Percentiles rank a stretch among this genome's conserved stretches.
Conservation (phyloP, 208 protist genomes). For the Trypanosoma scelopori region DNA sequence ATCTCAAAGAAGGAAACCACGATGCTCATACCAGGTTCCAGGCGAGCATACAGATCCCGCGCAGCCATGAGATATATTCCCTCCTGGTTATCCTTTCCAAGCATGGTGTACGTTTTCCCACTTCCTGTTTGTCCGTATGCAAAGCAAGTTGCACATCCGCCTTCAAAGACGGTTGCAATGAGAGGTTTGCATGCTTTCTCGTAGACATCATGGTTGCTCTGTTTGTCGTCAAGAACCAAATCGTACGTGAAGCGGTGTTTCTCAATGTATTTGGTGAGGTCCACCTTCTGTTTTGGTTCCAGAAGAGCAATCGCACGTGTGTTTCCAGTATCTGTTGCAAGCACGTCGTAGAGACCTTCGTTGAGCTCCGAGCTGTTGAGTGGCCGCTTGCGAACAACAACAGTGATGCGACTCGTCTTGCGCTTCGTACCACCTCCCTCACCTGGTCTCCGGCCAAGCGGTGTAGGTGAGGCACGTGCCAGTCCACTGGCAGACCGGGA, state of each 20-base stretch:
- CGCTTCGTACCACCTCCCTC: constrained; percentile 35
- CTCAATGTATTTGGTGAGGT: constrained; percentile 96
- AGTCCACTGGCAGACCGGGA: constrained; percentile 71
- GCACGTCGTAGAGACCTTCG: constrained; percentile 87
- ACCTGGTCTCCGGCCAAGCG: constrained; percentile 46
- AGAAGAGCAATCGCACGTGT: constrained; percentile 74
- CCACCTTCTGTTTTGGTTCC: constrained; percentile 93
- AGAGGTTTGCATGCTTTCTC: constrained; percentile 67
- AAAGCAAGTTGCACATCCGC: constrained; percentile 87
- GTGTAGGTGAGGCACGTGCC: constrained; percentile 51
- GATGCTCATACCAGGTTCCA: constrained; percentile 41
- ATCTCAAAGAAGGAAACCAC: constrained; percentile 89
- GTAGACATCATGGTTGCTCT: constrained; percentile 86
- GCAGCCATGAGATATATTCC: constrained; percentile 88
- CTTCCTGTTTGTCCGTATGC: constrained; percentile 36
- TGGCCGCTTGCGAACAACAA: constrained; percentile 91
- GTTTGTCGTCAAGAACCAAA: constrained; percentile 92
- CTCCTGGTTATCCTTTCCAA: constrained; percentile 38
- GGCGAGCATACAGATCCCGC: constrained; percentile 73
- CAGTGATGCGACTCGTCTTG: constrained; percentile 79
- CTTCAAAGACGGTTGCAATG: constrained; percentile 90
- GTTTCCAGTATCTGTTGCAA: constrained; percentile 86
- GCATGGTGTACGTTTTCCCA: constrained; percentile 48
- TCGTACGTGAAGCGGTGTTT: constrained; percentile 97
- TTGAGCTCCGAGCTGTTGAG: constrained; percentile 74